Base-by-base conservation (phyloP, 108 stramenopile genomes). In the Asterionellopsis glacialis region DNA sequence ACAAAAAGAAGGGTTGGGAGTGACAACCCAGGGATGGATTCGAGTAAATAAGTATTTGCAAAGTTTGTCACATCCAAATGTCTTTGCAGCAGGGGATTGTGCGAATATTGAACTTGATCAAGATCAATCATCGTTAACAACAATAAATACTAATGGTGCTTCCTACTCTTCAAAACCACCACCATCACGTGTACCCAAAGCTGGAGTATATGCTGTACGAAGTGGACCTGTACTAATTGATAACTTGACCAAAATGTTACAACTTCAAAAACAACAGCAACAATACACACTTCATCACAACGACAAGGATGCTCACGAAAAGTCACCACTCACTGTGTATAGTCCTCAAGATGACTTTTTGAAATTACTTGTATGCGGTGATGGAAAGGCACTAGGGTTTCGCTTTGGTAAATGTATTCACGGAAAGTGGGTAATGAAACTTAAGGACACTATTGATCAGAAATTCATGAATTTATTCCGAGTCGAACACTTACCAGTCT, bases 51-150 rank as follows among this genome's bases (percentile, higher is more conserved):
- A 68, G 57, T 59, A 70, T 40, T 65, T 94, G 49, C 93, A 94
- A 63, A 87, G 85, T 61, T 45, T 77, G 0, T 85, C 83, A 22
- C 88, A 94, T 73, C 80, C 82, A 23, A 68, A 68, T 58, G 70
- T 94, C 18, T 94, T 91, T 76, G 88, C 93, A 9, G 90, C 90
- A 4, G 93, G 93, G 4, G 93, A 94, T 69, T 94, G 93, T 45
- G 78, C 76, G 59, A 73, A 75, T 49, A 90, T 94, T 57, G 58
- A 73, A 49, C 33, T 33, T 33, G 33, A 33, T 7, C 2, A 33
- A 33, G 33, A 33, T 33, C 33, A 33, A 33, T 33, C 33, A 33
- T 63, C 57, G 9, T 38, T 61, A 11, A 18, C 23, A 26, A 60
- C 58, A 33, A 7, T 33, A 33, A 33, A 33, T 33, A 33, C 2